phyloP scores from a whole-genome alignment of 2,329 filamentous ascomycete genomes.

The Chaetomiaceae sp. region DNA sequence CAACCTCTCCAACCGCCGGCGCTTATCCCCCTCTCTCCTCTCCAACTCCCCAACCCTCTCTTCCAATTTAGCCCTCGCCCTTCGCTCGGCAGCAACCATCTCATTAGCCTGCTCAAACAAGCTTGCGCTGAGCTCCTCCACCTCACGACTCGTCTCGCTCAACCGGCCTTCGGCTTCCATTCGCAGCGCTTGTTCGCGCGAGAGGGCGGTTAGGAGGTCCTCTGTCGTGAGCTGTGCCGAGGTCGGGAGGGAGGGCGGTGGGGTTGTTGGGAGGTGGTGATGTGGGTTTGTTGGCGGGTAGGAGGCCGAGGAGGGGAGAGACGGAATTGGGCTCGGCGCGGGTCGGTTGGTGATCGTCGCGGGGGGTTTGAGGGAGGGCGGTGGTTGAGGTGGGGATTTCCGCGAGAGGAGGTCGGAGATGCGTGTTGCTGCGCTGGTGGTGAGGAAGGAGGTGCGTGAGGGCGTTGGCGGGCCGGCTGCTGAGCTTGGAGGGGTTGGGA shows the following conservation, averaged over 20 bases:
- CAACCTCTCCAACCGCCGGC: conserved; percentile 61
- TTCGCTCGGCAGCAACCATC: conserved; percentile 76
- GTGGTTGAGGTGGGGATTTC: conserved; percentile 37
- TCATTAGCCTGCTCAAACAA: conserved; percentile 82
- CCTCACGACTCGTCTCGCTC: conserved; percentile 62
- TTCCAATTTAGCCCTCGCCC: conserved; percentile 66
- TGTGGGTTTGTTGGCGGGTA: conserved; percentile 14
- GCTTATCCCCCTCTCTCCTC: conserved; percentile 65
- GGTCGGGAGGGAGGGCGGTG: conserved; percentile 15
- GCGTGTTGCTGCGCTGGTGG: conserved; percentile 38
- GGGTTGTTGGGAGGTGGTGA: conserved; percentile 9
- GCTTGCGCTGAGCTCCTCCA: conserved; percentile 71
- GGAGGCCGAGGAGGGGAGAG: conserved; percentile 19
- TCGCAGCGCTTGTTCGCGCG: conserved; percentile 62
- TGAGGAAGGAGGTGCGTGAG: conserved; percentile 42
- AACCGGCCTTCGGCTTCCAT: conserved; percentile 65
- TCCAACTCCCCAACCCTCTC: conserved; percentile 66
- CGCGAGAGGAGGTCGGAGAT: conserved; percentile 44
- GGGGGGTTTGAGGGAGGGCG: conserved; percentile 15
- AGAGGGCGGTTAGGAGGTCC: conserved; percentile 60
- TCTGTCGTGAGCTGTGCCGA: conserved; percentile 31
- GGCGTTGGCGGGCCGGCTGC: conserved; percentile 28
- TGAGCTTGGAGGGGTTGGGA: conserved; percentile 24
- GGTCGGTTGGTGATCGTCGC: not conserved
- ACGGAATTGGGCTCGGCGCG: conserved; percentile 13